phyloP scores from a whole-genome alignment of 2,329 filamentous ascomycete genomes.

The Aspergillus pseudonomiae region DNA sequence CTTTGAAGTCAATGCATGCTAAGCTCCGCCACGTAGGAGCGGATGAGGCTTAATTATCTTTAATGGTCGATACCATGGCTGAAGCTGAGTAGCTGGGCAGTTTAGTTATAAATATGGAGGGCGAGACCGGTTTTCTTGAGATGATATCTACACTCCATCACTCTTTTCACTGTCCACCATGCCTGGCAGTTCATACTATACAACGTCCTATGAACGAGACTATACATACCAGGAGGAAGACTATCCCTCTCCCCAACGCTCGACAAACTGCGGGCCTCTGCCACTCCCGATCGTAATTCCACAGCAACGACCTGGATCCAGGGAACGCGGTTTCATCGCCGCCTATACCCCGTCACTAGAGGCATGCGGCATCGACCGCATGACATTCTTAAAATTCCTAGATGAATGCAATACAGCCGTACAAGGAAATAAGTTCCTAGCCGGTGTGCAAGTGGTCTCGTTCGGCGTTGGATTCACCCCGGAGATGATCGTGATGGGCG shows the following conservation, averaged over 20 bases:
- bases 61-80: neutral
- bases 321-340: slow-evolving; percentile 1
- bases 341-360: slow-evolving; percentile 6
- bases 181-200: neutral
- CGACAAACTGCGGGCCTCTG: neutral
- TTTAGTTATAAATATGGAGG: neutral
- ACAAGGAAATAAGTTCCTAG: slow-evolving; percentile 37
- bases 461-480: slow-evolving; percentile 41
- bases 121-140: neutral
- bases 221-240: neutral
- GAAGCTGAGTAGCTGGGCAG: neutral
- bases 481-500: slow-evolving; percentile 42
- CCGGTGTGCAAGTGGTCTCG: slow-evolving; percentile 43
- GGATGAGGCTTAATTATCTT: neutral
- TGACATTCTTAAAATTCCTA: slow-evolving; percentile 31
- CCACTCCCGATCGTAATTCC: slow-evolving; percentile 7
- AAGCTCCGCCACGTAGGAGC: neutral
- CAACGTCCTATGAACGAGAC: neutral
- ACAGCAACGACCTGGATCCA: slow-evolving; percentile 3
- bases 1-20: neutral
- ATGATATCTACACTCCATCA: neutral
- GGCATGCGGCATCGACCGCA: neutral
- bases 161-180: neutral
- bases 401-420: slow-evolving; percentile 36
- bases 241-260: neutral